These are phyloP conservation scores for Neopestalotiopsis sp. DNA, from an alignment of 2,329 filamentous ascomycete species.

Conservation along the genomic window DNA sequence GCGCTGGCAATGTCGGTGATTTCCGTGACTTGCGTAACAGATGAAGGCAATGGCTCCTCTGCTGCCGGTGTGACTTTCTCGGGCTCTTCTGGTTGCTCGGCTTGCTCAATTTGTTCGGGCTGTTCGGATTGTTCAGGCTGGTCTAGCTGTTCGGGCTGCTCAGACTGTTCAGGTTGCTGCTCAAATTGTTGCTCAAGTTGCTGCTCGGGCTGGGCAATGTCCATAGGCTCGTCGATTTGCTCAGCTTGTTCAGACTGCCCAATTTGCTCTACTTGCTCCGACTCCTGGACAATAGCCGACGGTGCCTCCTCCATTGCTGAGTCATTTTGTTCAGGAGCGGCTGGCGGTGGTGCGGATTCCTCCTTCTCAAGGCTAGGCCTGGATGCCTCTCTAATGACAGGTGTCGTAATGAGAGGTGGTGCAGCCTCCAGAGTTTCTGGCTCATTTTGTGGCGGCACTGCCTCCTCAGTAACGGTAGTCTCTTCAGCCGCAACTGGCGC, in stretches of 20 bases:
- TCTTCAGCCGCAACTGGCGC: background rate
- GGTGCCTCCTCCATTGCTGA: background rate
- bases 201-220: background rate
- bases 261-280: background rate
- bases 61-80: background rate
- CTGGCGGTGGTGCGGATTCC: background rate
- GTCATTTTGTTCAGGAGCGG: background rate
- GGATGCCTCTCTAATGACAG: background rate
- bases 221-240: background rate
- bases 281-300: background rate
- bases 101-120: background rate
- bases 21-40: background rate
- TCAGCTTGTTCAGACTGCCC: background rate
- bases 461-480: background rate
- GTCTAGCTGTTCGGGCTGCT: background rate
- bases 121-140: background rate
- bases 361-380: background rate
- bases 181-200: background rate
- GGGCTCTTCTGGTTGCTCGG: background rate
- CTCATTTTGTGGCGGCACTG: background rate
- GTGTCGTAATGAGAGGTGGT: background rate
- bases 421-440: background rate
- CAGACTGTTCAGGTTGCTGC: background rate
- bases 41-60: background rate
- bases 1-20: slow-evolving; percentile 1